Evolutionary conservation across 2,329 filamentous ascomycete genomes (phyloP).

Genomic region (Magnaporthiopsis rhizophila): DNA sequence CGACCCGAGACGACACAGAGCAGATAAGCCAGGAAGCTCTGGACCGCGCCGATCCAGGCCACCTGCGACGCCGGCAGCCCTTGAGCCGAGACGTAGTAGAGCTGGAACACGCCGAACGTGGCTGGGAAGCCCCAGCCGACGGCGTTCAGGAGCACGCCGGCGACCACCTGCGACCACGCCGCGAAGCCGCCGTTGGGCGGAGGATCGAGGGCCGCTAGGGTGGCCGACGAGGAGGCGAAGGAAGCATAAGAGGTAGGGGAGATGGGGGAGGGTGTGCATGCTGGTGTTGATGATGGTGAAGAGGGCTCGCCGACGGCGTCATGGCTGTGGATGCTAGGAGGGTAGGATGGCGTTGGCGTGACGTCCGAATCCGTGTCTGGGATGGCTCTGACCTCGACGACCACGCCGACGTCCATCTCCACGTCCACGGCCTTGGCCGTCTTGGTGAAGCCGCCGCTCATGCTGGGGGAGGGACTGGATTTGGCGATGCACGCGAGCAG

Average conservation of each 20-base stretch:
- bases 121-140: conserved; percentile 42
- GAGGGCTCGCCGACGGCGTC: background rate
- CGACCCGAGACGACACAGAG: conserved; percentile 40
- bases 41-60: conserved; percentile 41
- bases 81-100: conserved; percentile 31
- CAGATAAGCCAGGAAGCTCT: conserved; percentile 41
- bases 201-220: background rate
- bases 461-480: background rate
- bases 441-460: background rate
- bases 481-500: background rate
- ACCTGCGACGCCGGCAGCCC: conserved; percentile 27
- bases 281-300: background rate
- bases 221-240: background rate
- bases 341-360: background rate
- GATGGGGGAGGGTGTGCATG: background rate
- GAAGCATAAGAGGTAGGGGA: background rate
- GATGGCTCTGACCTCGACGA: background rate
- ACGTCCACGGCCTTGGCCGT: conserved; percentile 1
- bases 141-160: conserved; percentile 37
- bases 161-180: conserved; percentile 43
- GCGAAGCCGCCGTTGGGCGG: conserved; percentile 36
- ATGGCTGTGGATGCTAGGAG: background rate
- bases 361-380: background rate
- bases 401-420: conserved; percentile 2
- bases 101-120: conserved; percentile 41